phyloP scores from a whole-genome alignment of 352 stramenopile species.

The Phytophthora pseudosyringae region DNA sequence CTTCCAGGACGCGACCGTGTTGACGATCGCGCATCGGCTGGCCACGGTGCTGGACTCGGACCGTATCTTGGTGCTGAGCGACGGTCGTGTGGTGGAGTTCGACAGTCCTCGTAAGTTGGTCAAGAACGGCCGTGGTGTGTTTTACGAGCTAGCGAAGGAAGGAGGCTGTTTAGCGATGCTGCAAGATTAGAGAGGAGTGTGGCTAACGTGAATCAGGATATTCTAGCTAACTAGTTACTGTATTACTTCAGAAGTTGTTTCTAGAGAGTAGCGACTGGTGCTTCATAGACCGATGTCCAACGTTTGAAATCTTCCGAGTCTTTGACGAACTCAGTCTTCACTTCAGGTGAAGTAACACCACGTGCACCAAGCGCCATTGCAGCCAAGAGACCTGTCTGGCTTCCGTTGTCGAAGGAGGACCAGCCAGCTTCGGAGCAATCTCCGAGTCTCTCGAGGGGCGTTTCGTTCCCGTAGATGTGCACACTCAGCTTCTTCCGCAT shows the following conservation, averaged over 20 bases:
- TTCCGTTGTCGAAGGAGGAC: slow-evolving; percentile 18
- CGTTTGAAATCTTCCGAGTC: slow-evolving; percentile 39
- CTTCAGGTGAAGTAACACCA: neutral
- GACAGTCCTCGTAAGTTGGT: no score
- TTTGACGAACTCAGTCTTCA: slow-evolving; percentile 32
- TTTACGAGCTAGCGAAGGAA: slow-evolving; percentile 25
- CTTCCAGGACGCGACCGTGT: no score
- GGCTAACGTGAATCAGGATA: neutral
- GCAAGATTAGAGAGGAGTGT: slow-evolving; percentile 12
- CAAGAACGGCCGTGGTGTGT: no score
- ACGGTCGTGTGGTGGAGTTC: no score
- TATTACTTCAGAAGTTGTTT: no score
- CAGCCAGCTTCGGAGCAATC: slow-evolving; percentile 30
- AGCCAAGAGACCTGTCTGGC: slow-evolving; percentile 19
- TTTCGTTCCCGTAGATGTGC: slow-evolving; percentile 59
- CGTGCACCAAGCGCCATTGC: slow-evolving; percentile 14
- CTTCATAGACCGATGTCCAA: slow-evolving; percentile 21
- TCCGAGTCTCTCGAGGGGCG: slow-evolving; percentile 26
- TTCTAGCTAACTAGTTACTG: neutral
- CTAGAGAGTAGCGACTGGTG: slow-evolving; percentile 18
- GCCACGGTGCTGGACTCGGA: no score
- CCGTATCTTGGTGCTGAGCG: no score
- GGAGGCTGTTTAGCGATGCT: slow-evolving; percentile 15
- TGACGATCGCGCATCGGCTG: no score
- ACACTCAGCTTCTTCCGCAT: slow-evolving; percentile 65